phyloP scores from a whole-genome alignment of 805 yeast genomes.

The Zygotorulaspora danielsina region DNA sequence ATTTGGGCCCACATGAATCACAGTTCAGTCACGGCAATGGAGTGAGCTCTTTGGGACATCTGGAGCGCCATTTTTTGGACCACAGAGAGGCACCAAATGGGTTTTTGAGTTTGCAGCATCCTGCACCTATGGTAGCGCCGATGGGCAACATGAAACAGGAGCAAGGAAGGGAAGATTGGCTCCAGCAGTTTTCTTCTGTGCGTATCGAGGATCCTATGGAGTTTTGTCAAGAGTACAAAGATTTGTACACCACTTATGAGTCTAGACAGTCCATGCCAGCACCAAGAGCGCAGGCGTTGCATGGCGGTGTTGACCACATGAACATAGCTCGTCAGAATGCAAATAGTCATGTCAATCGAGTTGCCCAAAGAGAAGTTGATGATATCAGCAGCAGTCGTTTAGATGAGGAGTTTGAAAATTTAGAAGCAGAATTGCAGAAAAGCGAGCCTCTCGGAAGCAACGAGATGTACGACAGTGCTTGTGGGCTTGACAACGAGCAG shows the following conservation, averaged over 20 bases:
- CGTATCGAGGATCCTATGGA: constrained; percentile 30
- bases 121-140: constrained; percentile 2
- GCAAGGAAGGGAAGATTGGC: constrained; percentile 13
- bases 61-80: constrained; percentile 5
- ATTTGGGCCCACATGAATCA: not conserved
- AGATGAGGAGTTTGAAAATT: constrained; percentile 21
- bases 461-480: not conserved
- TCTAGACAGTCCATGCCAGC: constrained; percentile 3
- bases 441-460: constrained; percentile 2
- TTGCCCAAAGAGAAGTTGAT: not conserved
- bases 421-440: constrained; percentile 24
- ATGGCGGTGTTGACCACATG: not conserved
- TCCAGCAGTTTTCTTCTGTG: constrained; percentile 28
- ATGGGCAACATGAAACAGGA: not conserved
- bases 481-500: constrained; percentile 22
- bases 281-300: not conserved
- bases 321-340: not conserved
- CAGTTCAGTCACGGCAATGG: not conserved
- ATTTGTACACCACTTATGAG: constrained; percentile 26
- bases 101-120: constrained; percentile 11
- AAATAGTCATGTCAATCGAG: not conserved
- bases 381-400: constrained; percentile 10
- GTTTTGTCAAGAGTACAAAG: constrained; percentile 29
- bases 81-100: constrained; percentile 5
- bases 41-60: constrained; percentile 1